Evolutionary conservation across 345 rosid species (phyloP).

Genomic region (Populus deltoides): DNA sequence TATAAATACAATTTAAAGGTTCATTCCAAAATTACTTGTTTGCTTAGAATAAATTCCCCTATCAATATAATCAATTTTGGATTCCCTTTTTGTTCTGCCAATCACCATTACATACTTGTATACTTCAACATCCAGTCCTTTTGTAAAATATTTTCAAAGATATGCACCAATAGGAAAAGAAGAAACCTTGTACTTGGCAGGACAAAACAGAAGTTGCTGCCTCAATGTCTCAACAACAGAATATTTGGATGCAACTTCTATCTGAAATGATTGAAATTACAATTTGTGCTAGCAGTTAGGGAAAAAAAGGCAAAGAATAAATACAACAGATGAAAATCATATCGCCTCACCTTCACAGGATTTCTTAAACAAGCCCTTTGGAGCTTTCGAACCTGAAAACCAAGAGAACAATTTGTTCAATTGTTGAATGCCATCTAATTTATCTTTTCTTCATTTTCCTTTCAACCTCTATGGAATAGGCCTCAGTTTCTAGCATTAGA

Average conservation of each 20-base stretch:
- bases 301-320: conserved; percentile 6
- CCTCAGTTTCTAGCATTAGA: no score
- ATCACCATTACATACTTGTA: no score
- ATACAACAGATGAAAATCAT: background rate
- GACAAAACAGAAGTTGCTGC: conserved; percentile 64
- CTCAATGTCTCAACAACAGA: conserved; percentile 91
- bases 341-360: conserved; percentile 78
- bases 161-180: conserved; percentile 1
- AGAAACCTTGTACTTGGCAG: conserved; percentile 82
- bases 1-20: no score
- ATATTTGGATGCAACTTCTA: conserved; percentile 89
- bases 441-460: background rate
- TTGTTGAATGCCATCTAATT: conserved; percentile 11
- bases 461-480: background rate
- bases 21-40: no score
- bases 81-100: no score
- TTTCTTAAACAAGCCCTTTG: conserved; percentile 87
- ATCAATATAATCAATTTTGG: no score
- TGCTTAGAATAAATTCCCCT: no score
- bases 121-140: no score
- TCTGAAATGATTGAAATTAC: conserved; percentile 37
- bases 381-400: conserved; percentile 73
- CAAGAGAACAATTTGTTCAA: conserved; percentile 15
- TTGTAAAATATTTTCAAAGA: no score
- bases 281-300: no score